Base-by-base conservation (phyloP, 2,329 filamentous ascomycete genomes). In the Periconia sp. region DNA sequence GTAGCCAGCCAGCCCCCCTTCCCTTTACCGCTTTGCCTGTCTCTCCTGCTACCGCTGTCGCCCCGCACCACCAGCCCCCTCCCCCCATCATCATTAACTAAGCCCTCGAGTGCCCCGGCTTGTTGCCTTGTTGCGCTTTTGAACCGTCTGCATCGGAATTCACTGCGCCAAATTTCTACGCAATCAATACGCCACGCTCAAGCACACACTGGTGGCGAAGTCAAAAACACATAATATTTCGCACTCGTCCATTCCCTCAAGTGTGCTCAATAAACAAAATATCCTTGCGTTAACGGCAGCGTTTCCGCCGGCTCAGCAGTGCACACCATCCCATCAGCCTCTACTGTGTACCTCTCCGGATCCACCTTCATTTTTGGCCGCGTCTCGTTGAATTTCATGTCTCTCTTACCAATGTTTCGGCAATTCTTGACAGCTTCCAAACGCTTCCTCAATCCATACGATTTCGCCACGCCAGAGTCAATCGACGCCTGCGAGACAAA, bases 311-410 rank as follows among this genome's bases (percentile, higher is more conserved):
- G 90, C 73, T 88, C 90, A 0, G 91, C 91, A 41, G 78, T 82
- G 69, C 89, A 92, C 35, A 86, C 77, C 72, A 83, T 75, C 0
- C 90, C 92, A 74, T 96, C 91, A 1, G 92, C 92, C 77, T 93
- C 87, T 23, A 97, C 92, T 15, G 80, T 79, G 77, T 97, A 97
- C 66, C 84, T 87, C 81, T 97, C 93, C 6, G 93, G 90, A 73
- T 97, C 92, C 55, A 97, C 92, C 65, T 80, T 86, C 90, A 97
- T 97, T 76, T 82, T 85, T 14, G 93, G 93, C 84, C 85, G 91
- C 50, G 76, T 76, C 67, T 91, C 86, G 73, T 97, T 97, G 74
- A 85, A 92, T 69, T 91, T 92, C 92, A 97, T 96, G 74, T 97
- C 90, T 64, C 76, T 81, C 81, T 97, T 97, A 42, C 87, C 81